A percentile compares a stretch with the other conserved stretches of the same genome.
Conservation (phyloP, 139 green algal species). For the Deuterostichococcus epilithicus region DNA sequence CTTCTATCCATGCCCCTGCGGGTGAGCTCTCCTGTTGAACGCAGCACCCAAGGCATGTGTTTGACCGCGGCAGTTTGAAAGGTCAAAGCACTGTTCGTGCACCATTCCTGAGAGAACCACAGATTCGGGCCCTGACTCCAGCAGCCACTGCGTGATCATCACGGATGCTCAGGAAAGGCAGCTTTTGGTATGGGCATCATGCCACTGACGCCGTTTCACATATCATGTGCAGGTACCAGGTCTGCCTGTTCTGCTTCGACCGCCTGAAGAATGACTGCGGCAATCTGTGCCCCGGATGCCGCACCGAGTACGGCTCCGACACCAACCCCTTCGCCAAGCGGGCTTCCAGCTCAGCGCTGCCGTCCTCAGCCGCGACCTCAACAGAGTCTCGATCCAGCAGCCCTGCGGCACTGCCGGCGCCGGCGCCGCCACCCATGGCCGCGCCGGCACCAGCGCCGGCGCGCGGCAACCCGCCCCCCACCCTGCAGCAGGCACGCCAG, state of each 20-base stretch:
- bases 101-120: conserved; percentile 1
- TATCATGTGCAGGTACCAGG: conserved; percentile 43
- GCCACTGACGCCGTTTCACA: not conserved
- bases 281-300: conserved; percentile 38
- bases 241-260: conserved; percentile 55
- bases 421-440: no score
- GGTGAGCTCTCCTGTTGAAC: conserved; percentile 19
- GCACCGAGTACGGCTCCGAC: conserved; percentile 33
- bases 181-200: not conserved
- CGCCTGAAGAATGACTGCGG: conserved; percentile 39
- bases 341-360: no score
- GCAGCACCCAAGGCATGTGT: no score
- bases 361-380: no score
- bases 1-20: conserved; percentile 42
- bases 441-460: no score
- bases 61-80: no score
- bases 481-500: no score
- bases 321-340: conserved; percentile 2
- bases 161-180: no score
- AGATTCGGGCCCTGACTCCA: not conserved
- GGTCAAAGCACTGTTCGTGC: no score
- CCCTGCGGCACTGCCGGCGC: no score
- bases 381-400: no score
- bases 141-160: not conserved
- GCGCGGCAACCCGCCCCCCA: no score